Base-by-base conservation (phyloP, 371 early-diverging fungal genomes). In the Basidiobolus heterosporus region DNA sequence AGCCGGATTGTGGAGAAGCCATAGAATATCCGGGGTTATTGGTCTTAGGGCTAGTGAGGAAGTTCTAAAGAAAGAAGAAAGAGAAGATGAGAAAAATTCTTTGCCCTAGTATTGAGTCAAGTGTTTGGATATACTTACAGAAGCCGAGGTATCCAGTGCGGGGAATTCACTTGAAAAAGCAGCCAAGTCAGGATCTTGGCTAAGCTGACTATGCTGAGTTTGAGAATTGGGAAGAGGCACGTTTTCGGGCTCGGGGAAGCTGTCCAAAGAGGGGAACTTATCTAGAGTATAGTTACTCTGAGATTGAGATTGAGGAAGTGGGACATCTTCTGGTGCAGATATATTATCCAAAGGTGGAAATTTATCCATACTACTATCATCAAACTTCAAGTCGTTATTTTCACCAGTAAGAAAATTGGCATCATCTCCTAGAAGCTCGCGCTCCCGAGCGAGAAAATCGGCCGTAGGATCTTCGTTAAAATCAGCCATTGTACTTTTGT, bases 391-490 rank as follows among this genome's bases (percentile, higher is more conserved):
- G 46, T 17, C 30, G 9, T 30, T 9, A 30, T 9, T 30, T 5
- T 9, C 30, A 5, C 30, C 30, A 9, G 64, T 62, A 45, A 85
- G 74, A 30, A 76, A 58, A 57, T 77, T 78, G 24, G 82, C 82
- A 58, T 82, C 84, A 37, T 75, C 75, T 39, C 88, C 88, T 38
- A 91, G 70, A 20, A 76, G 71, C 24, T 83, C 91, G 44, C 80
- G 82, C 67, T 94, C 94, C 46, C 88, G 78, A 14, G 91, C 90
- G 45, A 94, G 75, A 47, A 94, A 92, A 49, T 91, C 91, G 46
- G 84, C 84, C 24, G 79, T 81, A 38, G 87, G 86, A 58, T 91
- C 91, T 54, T 67, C 72, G 30, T 3, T 30, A 30, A 30, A 30
- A 30, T 30, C 30, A 30, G 30, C 30, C 30, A 30, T 30, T 3